Percentiles rank a stretch among this genome's conserved stretches.
phyloP scores from a whole-genome alignment of 192 early-diverging fungal species.

The Rhizophagus clarus region DNA sequence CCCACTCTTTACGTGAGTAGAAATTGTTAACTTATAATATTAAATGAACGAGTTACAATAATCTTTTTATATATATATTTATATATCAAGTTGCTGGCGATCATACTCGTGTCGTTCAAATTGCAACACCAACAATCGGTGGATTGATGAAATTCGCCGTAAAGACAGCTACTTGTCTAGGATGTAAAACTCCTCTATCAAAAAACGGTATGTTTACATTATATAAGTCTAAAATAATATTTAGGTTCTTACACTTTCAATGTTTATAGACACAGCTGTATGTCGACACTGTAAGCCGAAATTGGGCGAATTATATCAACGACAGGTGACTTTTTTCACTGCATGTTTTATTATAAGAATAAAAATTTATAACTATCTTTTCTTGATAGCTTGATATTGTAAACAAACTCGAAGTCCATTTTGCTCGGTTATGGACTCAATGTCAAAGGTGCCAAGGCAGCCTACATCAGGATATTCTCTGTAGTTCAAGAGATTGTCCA shows the following conservation, averaged over 20 bases:
- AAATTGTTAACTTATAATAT: not conserved
- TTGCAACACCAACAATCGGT: conserved; percentile 86
- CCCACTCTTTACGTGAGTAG: conserved; percentile 70
- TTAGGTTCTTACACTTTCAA: conserved; percentile 4
- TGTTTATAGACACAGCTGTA: conserved; percentile 63
- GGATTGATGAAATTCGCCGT: conserved; percentile 95
- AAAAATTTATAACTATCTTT: not conserved
- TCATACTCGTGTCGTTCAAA: conserved; percentile 79
- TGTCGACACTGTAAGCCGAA: conserved; percentile 77
- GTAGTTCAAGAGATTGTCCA: conserved; percentile 93
- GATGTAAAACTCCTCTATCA: conserved; percentile 85
- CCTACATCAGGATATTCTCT: conserved; percentile 93
- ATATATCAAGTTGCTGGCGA: conserved; percentile 59
- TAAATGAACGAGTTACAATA: not conserved
- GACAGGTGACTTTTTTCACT: conserved; percentile 46
- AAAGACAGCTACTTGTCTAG: conserved; percentile 88
- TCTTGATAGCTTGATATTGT: conserved; percentile 51
- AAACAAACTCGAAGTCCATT: conserved; percentile 74
- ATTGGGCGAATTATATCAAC: conserved; percentile 76
- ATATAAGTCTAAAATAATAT: not conserved
- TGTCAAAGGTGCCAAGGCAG: conserved; percentile 96
- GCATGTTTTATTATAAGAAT: not conserved
- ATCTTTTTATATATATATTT: conserved; percentile 4
- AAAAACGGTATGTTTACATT: conserved; percentile 47
- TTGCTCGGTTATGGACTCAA: conserved; percentile 93